phyloP scores from a whole-genome alignment of 768 basidiomycete genomes.

The Cystofilobasidium bisporidii region DNA sequence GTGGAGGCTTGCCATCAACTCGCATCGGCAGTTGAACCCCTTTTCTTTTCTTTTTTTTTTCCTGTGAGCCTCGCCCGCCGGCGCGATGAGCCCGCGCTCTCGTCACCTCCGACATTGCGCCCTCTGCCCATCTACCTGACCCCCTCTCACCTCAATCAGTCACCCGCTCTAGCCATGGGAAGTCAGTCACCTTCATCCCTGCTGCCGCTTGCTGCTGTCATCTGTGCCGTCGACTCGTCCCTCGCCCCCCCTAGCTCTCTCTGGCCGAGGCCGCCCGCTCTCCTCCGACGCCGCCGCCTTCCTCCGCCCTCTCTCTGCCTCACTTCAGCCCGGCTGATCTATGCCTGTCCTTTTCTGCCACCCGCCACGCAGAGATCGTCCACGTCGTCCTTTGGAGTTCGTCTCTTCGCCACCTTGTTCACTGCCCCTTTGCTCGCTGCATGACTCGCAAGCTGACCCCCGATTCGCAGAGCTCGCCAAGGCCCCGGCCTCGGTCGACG shows the following conservation, averaged over 20 bases:
- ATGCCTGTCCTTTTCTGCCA: neutral
- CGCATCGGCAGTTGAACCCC: too few species aligned
- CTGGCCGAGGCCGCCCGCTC: too few species aligned
- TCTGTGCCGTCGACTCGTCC: too few species aligned
- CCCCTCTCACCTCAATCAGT: neutral
- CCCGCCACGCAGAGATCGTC: slow-evolving; percentile 33
- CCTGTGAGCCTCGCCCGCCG: too few species aligned
- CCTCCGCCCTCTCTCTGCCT: neutral
- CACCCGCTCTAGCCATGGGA: neutral
- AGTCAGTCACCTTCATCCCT: neutral
- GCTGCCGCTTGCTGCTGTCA: neutral
- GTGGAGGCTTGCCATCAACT: too few species aligned
- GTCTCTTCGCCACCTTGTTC: slow-evolving; percentile 10
- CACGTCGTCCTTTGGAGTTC: slow-evolving; percentile 40
- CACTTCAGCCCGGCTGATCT: too few species aligned
- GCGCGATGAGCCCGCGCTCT: too few species aligned
- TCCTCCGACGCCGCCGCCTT: too few species aligned
- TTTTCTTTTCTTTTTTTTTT: too few species aligned
- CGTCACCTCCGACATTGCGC: too few species aligned
- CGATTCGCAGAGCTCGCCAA: slow-evolving; percentile 37
- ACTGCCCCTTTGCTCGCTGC: neutral
- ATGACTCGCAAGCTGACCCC: too few species aligned
- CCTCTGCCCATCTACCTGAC: neutral
- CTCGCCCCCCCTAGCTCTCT: too few species aligned
- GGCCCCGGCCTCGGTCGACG: slow-evolving; percentile 22